Base-by-base conservation (phyloP, 2,329 filamentous ascomycete genomes). In the Neonectria sp. region DNA sequence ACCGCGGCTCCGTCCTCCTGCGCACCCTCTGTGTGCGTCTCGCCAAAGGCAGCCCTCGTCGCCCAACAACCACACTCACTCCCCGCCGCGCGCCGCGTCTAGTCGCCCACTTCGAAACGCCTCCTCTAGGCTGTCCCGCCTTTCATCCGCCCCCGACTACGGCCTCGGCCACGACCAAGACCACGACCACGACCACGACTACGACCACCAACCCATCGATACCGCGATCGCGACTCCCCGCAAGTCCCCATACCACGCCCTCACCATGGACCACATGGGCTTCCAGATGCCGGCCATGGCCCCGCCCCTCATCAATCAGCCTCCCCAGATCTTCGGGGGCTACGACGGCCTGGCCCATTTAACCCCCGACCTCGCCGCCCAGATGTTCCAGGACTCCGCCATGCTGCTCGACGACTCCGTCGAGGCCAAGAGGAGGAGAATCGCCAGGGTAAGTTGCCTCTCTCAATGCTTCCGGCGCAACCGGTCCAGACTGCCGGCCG, bases 401-500 rank as follows among this genome's bases (percentile, higher is more conserved):
- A 80, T 85, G 46, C 78, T 91, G 68, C 81, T 90, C 63, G 89
- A 91, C 70, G 90, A 93, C 74, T 87, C 88, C 61, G 93, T 91
- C 75, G 95, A 98, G 77, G 90, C 95, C 24, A 98, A 97, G 86
- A 88, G 95, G 79, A 89, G 95, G 81, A 90, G 95, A 77, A 97
- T 97, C 75, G 94, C 95, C 68, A 90, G 94, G 84, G 93, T 95
- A 88, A 85, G 90, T 68, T 9, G 21, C 24, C 48, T 31, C 33
- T 35, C 25, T n/a, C 21, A 27, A 27, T 29, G 7, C 53, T 11
- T 37, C 48, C 55, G 31, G 60, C 24, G 29, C 55, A 55, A 17
- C 60, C 59, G 55, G 53, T 43, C 49, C 21, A 13, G 31, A 27
- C 52, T 63, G 46, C 25, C 37, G 58, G 43, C 12, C 27, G 13